Percentiles rank a stretch among this genome's conserved stretches.
Evolutionary conservation across 805 yeast genomes (phyloP).

Genomic region (Suhomyces canberraensis): DNA sequence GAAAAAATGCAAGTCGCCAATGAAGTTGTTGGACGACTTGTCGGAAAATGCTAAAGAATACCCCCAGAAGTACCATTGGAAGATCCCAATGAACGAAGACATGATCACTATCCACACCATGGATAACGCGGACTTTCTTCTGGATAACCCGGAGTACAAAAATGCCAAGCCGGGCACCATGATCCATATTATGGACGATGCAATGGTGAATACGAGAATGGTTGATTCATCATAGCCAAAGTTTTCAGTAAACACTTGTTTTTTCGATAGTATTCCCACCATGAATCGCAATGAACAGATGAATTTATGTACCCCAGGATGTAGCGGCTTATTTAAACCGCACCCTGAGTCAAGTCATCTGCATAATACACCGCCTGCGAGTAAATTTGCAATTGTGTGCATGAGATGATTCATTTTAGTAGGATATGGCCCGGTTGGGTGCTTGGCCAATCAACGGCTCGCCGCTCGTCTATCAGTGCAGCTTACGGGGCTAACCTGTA

Average conservation of each 20-base stretch:
- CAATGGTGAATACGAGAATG: slow-evolving; percentile 48
- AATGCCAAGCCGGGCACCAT: slow-evolving; percentile 97
- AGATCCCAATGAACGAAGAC: slow-evolving; percentile 68
- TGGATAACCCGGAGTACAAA: slow-evolving; percentile 84
- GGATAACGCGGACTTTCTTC: slow-evolving; percentile 85
- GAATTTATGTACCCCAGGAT: background rate
- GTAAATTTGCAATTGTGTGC: background rate
- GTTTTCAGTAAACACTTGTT: slow-evolving; percentile 35
- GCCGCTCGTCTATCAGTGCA: slow-evolving; percentile 4
- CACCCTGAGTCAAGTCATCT: too few species aligned
- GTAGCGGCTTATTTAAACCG: too few species aligned
- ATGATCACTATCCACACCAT: slow-evolving; percentile 78
- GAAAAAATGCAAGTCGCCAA: slow-evolving; percentile 80
- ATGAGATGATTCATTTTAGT: background rate
- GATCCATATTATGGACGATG: slow-evolving; percentile 71
- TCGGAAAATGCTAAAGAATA: slow-evolving; percentile 83
- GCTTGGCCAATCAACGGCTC: slow-evolving; percentile 5
- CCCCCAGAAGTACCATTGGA: slow-evolving; percentile 99
- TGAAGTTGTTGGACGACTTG: slow-evolving; percentile 78
- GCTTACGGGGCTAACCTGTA: too few species aligned
- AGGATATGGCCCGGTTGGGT: background rate
- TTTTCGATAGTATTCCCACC: slow-evolving; percentile 12
- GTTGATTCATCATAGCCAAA: slow-evolving; percentile 24
- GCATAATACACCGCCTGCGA: too few species aligned
- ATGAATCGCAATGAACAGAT: background rate